These are phyloP conservation scores for Hydnomerulius pinastri DNA, from an alignment of 768 basidiomycete species.

Conservation along the genomic window DNA sequence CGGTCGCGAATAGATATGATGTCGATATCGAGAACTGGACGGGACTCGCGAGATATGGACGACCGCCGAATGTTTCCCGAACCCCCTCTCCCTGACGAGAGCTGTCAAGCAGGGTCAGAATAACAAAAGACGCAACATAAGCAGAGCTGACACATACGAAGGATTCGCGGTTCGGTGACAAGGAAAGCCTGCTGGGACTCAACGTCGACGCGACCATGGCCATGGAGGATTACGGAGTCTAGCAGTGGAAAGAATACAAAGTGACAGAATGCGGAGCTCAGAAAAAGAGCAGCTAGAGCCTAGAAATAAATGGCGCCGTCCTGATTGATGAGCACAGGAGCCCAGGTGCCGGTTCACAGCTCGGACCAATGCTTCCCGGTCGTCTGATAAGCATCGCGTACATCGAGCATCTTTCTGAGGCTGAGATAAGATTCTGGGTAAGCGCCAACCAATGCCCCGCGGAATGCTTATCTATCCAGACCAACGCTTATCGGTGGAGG, in stretches of 20 bases:
- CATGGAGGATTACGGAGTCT: not conserved
- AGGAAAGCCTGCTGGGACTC: not conserved
- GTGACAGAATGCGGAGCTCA: not conserved
- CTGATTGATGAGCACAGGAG: not conserved
- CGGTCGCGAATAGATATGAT: not conserved
- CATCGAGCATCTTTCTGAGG: not conserved
- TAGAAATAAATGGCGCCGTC: conserved; percentile 27
- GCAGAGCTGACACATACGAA: conserved; percentile 18
- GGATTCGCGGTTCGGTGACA: conserved; percentile 2
- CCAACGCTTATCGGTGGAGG: conserved; percentile 2
- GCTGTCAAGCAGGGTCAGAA: conserved; percentile 8
- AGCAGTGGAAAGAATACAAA: not conserved
- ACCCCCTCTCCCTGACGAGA: conserved; percentile 24
- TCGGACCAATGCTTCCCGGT: not conserved
- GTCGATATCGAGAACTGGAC: not conserved
- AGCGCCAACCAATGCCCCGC: conserved; percentile 10
- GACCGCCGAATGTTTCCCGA: conserved; percentile 21
- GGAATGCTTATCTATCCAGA: conserved; percentile 20
- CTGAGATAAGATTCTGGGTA: not conserved
- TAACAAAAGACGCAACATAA: not conserved
- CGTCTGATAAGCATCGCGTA: conserved; percentile 1
- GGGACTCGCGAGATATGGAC: not conserved
- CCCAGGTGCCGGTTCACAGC: too few relatives aligned
- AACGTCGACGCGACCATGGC: not conserved
- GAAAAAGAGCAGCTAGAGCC: not conserved